phyloP scores from a whole-genome alignment of 768 basidiomycete genomes.

The Suillus occidentalis region DNA sequence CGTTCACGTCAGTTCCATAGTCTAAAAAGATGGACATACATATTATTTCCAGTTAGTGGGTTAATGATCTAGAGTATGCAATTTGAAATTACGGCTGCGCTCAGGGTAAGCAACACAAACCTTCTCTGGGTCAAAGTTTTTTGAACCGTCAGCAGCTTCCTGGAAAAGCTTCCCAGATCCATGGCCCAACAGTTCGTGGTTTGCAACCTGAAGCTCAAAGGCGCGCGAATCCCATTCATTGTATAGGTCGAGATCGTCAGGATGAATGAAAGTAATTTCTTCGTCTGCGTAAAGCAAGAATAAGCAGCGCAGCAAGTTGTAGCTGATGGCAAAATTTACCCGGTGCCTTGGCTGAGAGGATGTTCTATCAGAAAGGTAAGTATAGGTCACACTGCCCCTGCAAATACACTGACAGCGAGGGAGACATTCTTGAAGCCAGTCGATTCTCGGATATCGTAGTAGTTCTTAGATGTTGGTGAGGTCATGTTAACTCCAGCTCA shows the following conservation, averaged over 20 bases:
- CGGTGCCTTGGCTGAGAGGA: conserved; percentile 84
- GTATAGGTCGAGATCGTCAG: conserved; percentile 72
- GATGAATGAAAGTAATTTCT: conserved; percentile 78
- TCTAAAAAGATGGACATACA: conserved; percentile 43
- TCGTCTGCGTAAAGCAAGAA: conserved; percentile 48
- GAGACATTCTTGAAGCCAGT: conserved; percentile 90
- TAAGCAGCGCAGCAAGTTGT: neutral
- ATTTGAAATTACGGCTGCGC: neutral
- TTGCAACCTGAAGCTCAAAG: conserved; percentile 88
- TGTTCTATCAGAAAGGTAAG: conserved; percentile 49
- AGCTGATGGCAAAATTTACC: conserved; percentile 42
- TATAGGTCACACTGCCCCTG: neutral
- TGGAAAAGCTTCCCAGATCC: conserved; percentile 84
- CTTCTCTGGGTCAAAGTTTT: conserved; percentile 80
- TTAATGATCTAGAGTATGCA: conserved; percentile 59
- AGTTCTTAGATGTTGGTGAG: conserved; percentile 47
- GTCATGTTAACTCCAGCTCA: neutral
- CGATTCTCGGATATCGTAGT: conserved; percentile 80
- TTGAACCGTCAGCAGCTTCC: conserved; percentile 70
- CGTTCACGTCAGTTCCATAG: neutral
- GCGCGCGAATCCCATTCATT: conserved; percentile 75
- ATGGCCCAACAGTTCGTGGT: conserved; percentile 86
- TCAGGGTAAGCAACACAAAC: conserved; percentile 25
- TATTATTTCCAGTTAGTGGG: conserved; percentile 73
- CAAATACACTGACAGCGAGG: conserved; percentile 55